A percentile compares a stretch with the other conserved stretches of the same genome.
These are phyloP conservation scores for Trichophyton mentagrophytes DNA, from an alignment of 2,329 filamentous ascomycete genomes.

Conservation along the genomic window DNA sequence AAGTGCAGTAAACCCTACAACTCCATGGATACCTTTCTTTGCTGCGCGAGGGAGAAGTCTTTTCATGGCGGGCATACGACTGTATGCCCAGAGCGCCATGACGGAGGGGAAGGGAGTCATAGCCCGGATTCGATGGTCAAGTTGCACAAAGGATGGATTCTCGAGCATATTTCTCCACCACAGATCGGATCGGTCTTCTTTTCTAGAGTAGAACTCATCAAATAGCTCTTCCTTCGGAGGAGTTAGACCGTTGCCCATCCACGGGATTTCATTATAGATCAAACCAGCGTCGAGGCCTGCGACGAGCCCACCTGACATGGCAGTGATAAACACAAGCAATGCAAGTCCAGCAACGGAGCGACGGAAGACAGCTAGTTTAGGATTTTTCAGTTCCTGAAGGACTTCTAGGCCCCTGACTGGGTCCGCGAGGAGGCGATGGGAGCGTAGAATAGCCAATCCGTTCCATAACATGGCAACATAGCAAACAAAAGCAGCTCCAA, in stretches of 20 bases:
- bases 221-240: constrained; percentile 76
- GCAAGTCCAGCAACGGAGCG: constrained; percentile 58
- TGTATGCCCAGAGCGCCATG: constrained; percentile 67
- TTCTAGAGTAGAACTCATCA: constrained; percentile 71
- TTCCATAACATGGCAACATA: constrained; percentile 92
- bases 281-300: constrained; percentile 90
- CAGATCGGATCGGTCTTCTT: constrained; percentile 64
- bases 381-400: constrained; percentile 50
- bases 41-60: constrained; percentile 43
- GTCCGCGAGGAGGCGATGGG: constrained; percentile 56
- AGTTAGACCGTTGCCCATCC: constrained; percentile 74
- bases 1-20: constrained; percentile 68
- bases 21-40: constrained; percentile 57
- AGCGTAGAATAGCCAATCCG: constrained; percentile 70
- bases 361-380: constrained; percentile 60
- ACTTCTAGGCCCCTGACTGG: constrained; percentile 50
- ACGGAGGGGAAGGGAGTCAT: constrained; percentile 77
- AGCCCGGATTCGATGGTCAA: constrained; percentile 87
- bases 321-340: constrained; percentile 70
- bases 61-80: constrained; percentile 54
- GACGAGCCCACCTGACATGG: constrained; percentile 86
- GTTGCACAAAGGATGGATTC: constrained; percentile 88
- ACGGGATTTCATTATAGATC: constrained; percentile 98
- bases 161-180: constrained; percentile 98
- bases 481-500: constrained; percentile 81